phyloP scores from a whole-genome alignment of 2,329 filamentous ascomycete species.

The Dendrostoma leiphaemia region DNA sequence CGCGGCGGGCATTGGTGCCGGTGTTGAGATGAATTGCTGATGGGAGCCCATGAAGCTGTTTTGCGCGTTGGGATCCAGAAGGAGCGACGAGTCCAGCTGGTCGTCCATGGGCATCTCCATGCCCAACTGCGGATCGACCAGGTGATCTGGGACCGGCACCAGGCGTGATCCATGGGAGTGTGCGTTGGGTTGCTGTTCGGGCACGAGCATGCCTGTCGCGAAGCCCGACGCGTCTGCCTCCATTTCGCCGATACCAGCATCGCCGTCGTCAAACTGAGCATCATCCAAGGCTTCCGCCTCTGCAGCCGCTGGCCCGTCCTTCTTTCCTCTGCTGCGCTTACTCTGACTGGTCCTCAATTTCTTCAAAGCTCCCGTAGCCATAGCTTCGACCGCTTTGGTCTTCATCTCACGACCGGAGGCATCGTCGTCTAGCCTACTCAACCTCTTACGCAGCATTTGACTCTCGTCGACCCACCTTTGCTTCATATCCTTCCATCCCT shows the following conservation, averaged over 20 bases:
- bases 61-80: constrained; percentile 37
- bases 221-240: constrained; percentile 7
- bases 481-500: constrained; percentile 71
- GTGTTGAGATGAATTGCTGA: constrained; percentile 26
- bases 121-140: constrained; percentile 20
- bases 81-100: constrained; percentile 34
- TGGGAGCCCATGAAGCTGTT: constrained; percentile 33
- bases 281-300: constrained; percentile 19
- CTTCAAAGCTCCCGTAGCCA: constrained; percentile 77
- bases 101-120: constrained; percentile 51
- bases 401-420: constrained; percentile 55
- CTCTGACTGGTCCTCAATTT: constrained; percentile 66
- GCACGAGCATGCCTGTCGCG: constrained; percentile 9
- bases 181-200: constrained; percentile 17
- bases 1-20: constrained; percentile 23
- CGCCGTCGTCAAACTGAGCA: constrained; percentile 40
- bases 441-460: constrained; percentile 50
- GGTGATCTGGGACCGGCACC: constrained; percentile 16
- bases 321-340: constrained; percentile 36
- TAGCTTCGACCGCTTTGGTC: constrained; percentile 67
- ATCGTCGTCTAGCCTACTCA: constrained; percentile 54
- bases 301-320: neutral
- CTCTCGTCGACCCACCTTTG: constrained; percentile 63
- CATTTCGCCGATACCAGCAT: constrained; percentile 6
- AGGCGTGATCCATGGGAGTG: constrained; percentile 7